phyloP scores from a whole-genome alignment of 1,139 yeast genomes.

The Tardiomyces digboiensis region DNA sequence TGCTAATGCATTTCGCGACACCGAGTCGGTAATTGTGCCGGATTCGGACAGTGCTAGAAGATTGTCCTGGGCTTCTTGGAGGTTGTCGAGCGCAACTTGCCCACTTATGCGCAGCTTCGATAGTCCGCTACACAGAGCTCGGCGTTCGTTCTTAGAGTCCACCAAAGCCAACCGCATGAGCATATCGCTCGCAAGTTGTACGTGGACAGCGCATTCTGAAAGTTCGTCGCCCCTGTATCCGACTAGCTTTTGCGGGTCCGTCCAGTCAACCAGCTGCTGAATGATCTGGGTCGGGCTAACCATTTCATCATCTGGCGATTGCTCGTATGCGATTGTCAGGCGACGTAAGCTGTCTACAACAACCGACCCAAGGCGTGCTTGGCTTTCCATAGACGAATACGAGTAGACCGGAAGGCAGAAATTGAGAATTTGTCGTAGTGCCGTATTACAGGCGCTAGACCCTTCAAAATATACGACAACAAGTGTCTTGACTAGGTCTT shows the following conservation, averaged over 20 bases:
- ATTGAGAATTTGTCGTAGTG: constrained; percentile 70
- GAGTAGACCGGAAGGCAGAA: constrained; percentile 90
- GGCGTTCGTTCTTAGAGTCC: constrained; percentile 43
- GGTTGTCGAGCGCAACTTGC: constrained; percentile 7
- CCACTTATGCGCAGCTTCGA: constrained; percentile 37
- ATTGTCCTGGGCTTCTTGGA: constrained; percentile 9
- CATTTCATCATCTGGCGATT: constrained; percentile 31
- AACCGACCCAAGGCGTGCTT: constrained; percentile 38
- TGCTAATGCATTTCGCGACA: constrained; percentile 38
- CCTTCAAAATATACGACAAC: constrained; percentile 72
- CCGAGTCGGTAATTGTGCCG: constrained; percentile 28
- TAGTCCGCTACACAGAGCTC: constrained; percentile 45
- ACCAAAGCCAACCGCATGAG: constrained; percentile 35
- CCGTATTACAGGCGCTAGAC: constrained; percentile 48
- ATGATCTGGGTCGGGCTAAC: constrained; percentile 50
- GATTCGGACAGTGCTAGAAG: constrained; percentile 21
- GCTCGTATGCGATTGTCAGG: constrained; percentile 61
- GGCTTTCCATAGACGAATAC: constrained; percentile 69
- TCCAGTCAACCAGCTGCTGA: constrained; percentile 77
- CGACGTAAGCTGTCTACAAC: constrained; percentile 4
- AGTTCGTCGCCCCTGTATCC: constrained; percentile 36
- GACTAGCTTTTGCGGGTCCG: constrained; percentile 65
- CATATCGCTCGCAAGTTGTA: constrained; percentile 49
- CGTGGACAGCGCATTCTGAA: constrained; percentile 32
- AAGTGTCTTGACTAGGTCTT: constrained; percentile 56